phyloP scores from a whole-genome alignment of 2,329 filamentous ascomycete species.

The Sporothrix globosa region DNA sequence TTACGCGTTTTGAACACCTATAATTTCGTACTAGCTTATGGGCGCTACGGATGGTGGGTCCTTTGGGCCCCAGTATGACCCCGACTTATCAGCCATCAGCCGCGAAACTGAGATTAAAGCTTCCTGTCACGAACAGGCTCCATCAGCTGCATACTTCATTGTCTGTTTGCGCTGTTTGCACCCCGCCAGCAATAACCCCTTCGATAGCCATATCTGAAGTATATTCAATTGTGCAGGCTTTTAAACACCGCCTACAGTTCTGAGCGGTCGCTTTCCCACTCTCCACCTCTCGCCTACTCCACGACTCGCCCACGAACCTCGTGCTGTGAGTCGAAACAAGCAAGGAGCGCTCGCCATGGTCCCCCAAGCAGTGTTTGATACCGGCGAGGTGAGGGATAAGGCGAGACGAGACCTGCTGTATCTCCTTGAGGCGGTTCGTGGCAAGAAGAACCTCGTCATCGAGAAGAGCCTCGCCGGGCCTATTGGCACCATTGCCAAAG shows the following conservation, averaged over 20 bases:
- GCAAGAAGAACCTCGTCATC: conserved; percentile 97
- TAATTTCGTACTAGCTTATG: too few relatives aligned
- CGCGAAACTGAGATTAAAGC: too few relatives aligned
- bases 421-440: conserved; percentile 94
- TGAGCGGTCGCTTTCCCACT: neutral
- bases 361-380: conserved; percentile 71
- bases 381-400: conserved; percentile 75
- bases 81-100: too few relatives aligned
- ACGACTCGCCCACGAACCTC: neutral
- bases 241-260: neutral
- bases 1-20: too few relatives aligned
- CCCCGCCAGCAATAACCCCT: neutral
- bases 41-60: too few relatives aligned
- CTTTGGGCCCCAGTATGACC: too few relatives aligned
- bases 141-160: too few relatives aligned
- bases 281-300: neutral
- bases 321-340: neutral
- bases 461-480: conserved; percentile 88
- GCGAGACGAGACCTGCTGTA: conserved; percentile 86
- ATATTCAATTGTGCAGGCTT: neutral
- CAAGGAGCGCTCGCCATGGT: conserved; percentile 61
- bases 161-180: too few relatives aligned
- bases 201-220: neutral
- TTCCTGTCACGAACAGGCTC: too few relatives aligned
- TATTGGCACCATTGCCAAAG: conserved; percentile 89